Evolutionary conservation across 1,284 basidiomycete genomes (phyloP).

Genomic region (Ceratorhiza oryzae-sativae): DNA sequence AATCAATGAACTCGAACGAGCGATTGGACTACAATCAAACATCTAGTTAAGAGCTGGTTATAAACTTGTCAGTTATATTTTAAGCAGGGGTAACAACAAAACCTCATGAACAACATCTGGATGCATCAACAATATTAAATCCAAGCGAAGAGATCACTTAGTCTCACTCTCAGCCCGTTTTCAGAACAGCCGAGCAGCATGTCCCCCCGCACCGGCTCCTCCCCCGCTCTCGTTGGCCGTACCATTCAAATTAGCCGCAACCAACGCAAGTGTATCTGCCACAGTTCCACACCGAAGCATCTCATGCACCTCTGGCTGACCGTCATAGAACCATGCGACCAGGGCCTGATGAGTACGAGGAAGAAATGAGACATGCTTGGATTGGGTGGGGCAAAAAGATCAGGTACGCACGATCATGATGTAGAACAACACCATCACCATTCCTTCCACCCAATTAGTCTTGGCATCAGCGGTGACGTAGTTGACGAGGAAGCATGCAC

Average conservation of each 20-base stretch:
- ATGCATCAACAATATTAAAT: too few species aligned
- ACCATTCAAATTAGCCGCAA: neutral
- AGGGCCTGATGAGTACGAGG: constrained; percentile 51
- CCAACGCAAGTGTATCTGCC: constrained; percentile 9
- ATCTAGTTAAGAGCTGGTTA: too few species aligned
- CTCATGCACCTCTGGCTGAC: constrained; percentile 47
- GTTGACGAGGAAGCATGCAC: constrained; percentile 72
- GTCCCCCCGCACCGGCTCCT: neutral
- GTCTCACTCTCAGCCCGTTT: too few species aligned
- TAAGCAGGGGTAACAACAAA: neutral
- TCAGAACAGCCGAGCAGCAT: neutral
- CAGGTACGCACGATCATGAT: constrained; percentile 56
- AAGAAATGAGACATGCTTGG: neutral
- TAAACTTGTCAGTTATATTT: too few species aligned
- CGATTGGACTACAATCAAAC: too few species aligned
- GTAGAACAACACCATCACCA: constrained; percentile 68
- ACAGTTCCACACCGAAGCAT: constrained; percentile 27
- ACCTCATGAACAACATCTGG: neutral
- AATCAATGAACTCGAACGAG: too few species aligned
- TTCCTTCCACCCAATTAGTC: constrained; percentile 72
- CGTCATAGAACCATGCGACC: constrained; percentile 65
- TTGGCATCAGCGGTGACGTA: constrained; percentile 73
- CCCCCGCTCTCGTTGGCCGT: neutral
- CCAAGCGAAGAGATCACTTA: too few species aligned
- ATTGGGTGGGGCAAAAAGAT: neutral